Evolutionary conservation across 2,329 filamentous ascomycete species (phyloP).

Genomic region (Fusarium mundagurra): DNA sequence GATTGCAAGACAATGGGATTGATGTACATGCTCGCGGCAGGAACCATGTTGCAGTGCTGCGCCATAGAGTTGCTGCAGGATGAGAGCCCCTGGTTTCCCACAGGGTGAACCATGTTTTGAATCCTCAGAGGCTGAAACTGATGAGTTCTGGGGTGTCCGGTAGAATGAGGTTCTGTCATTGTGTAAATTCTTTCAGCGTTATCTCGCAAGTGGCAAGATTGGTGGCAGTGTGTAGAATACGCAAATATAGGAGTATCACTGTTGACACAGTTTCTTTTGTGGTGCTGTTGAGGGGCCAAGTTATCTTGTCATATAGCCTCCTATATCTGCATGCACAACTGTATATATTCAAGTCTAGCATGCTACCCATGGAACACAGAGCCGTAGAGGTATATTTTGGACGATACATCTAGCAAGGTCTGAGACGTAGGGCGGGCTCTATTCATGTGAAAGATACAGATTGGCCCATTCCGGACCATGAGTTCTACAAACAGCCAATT

Average conservation of each 20-base stretch:
- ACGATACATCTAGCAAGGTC: background rate
- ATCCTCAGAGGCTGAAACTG: background rate
- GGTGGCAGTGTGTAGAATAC: background rate
- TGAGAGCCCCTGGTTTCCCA: background rate
- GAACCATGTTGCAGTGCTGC: background rate
- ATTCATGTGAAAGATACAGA: background rate
- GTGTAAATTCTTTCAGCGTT: background rate
- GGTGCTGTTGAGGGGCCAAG: background rate
- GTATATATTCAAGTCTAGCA: accelerated
- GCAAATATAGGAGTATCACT: background rate
- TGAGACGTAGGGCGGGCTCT: background rate
- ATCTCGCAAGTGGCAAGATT: background rate
- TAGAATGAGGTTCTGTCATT: background rate
- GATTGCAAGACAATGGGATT: background rate
- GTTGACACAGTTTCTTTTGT: background rate
- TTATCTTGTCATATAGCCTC: background rate
- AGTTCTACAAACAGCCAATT: background rate
- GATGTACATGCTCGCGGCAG: background rate
- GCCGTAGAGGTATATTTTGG: background rate
- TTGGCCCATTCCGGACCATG: background rate
- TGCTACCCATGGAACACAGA: background rate
- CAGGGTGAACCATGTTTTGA: background rate
- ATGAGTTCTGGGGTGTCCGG: background rate
- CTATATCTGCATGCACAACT: accelerated
- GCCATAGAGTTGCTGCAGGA: background rate